phyloP scores from a whole-genome alignment of 805 yeast species.

The Yarrowia sp. region DNA sequence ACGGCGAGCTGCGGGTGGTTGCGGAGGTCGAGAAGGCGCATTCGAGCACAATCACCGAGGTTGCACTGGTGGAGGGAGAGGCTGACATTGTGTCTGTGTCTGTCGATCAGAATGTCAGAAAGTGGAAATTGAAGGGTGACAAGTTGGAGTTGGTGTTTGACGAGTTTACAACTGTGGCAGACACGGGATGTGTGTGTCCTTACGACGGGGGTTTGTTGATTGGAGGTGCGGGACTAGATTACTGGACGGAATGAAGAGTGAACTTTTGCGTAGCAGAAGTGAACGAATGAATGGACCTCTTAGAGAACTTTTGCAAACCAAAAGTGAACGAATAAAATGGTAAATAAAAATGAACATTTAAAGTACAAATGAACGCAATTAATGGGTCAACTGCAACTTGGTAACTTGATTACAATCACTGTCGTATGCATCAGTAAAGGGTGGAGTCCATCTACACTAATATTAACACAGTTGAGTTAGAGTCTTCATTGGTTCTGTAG shows the following conservation, averaged over 20 bases:
- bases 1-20: slow-evolving; percentile 45
- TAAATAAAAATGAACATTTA: no score
- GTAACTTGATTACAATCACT: no score
- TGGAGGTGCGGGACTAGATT: slow-evolving; percentile 86
- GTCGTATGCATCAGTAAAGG: no score
- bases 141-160: slow-evolving; percentile 51
- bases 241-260: slow-evolving; percentile 45
- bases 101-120: slow-evolving; percentile 79
- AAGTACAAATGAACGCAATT: no score
- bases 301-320: no score
- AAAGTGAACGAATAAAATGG: no score
- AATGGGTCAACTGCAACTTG: no score
- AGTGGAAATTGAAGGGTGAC: slow-evolving; percentile 60
- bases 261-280: not conserved
- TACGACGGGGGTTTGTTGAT: slow-evolving; percentile 53
- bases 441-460: no score
- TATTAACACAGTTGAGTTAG: no score
- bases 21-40: slow-evolving; percentile 65
- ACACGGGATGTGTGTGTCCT: slow-evolving; percentile 69
- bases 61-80: slow-evolving; percentile 49
- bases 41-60: slow-evolving; percentile 82
- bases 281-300: no score
- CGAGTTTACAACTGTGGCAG: slow-evolving; percentile 82
- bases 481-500: no score
- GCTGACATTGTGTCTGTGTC: slow-evolving; percentile 62